Base-by-base conservation (phyloP, 2,329 filamentous ascomycete species). In the Fusarium verrucosum region DNA sequence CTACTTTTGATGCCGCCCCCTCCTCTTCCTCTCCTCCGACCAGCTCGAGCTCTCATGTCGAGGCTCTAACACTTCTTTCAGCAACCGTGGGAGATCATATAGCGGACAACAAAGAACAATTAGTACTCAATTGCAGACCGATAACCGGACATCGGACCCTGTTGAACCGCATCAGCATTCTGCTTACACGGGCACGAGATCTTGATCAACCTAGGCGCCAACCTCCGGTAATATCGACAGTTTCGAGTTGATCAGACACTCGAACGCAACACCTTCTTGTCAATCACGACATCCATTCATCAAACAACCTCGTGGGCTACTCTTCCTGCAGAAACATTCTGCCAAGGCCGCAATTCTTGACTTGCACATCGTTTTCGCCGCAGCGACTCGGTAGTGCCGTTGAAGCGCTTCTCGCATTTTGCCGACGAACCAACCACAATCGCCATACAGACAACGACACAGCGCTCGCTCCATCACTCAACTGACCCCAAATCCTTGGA, bases 381-480 rank as follows among this genome's bases (percentile, higher is more conserved):
- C 65, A 50, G 25, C 41, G 38, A 52, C 41, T 70, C 58, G 58
- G 58, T 61, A 66, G 37, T 64, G 57, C 68, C 68, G 66, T 66
- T 55, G 33, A 65, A 62, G 66, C 28, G 43, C 47, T 37, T 47
- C 43, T 58, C 44, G 50, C 55, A 52, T 62, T 58, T 58, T 55
- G 47, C 60, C 54, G 50, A 54, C 49, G 14, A 51, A 47, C 62
- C 68, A 71, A 71, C 68, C 66, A 65, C 60, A 38, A 44, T 50
- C 46, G 38, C 57, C 58, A 58, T 45, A 40, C 41, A 25, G 35
- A 26, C 45, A 64, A 50, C 53, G 43, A 66, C 40, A 58, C 26
- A 62, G 52, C 36, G 37, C 56, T 59, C 60, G 60, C 59, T 61
- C 65, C 62, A 45, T 66, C 43, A 45, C 49, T 40, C 53, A 52